Evolutionary conservation across 805 yeast genomes (phyloP).

Genomic region (Candida qinlingensis): DNA sequence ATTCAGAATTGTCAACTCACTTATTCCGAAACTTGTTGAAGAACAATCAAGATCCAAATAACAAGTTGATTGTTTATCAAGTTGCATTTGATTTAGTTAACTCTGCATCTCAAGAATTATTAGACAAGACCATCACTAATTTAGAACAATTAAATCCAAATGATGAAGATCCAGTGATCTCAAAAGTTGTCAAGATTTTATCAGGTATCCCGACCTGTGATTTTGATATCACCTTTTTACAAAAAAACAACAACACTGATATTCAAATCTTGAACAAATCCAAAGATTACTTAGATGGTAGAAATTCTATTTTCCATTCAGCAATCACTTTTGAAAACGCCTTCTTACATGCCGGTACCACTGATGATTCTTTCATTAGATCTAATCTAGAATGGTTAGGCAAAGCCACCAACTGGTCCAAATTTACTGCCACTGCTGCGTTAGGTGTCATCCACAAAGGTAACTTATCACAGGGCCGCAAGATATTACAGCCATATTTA

Average conservation of each 20-base stretch:
- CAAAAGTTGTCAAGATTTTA: constrained; percentile 60
- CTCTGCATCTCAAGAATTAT: constrained; percentile 85
- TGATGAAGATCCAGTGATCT: constrained; percentile 23
- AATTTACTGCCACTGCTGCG: constrained; percentile 96
- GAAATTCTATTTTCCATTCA: constrained; percentile 90
- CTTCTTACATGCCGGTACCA: constrained; percentile 92
- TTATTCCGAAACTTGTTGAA: constrained; percentile 58
- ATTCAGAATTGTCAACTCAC: constrained; percentile 59
- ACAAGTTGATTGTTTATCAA: constrained; percentile 71
- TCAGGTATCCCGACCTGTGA: constrained; percentile 95
- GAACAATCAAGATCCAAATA: constrained; percentile 30
- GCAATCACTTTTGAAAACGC: constrained; percentile 95
- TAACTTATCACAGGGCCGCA: constrained; percentile 83
- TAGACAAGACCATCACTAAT: constrained; percentile 49
- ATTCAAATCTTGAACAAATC: constrained; percentile 74
- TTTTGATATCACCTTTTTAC: constrained; percentile 79
- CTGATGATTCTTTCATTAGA: constrained; percentile 89
- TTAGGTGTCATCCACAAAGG: constrained; percentile 96
- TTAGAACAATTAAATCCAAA: constrained; percentile 26
- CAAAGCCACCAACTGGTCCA: constrained; percentile 97
- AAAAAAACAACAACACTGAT: constrained; percentile 85
- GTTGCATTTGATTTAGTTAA: constrained; percentile 92
- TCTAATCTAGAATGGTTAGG: constrained; percentile 93
- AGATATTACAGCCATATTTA: constrained; percentile 82
- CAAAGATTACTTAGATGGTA: constrained; percentile 77